These are phyloP conservation scores for Drechslerella coelobrocha DNA, from an alignment of 2,329 filamentous ascomycete species.

Conservation along the genomic window DNA sequence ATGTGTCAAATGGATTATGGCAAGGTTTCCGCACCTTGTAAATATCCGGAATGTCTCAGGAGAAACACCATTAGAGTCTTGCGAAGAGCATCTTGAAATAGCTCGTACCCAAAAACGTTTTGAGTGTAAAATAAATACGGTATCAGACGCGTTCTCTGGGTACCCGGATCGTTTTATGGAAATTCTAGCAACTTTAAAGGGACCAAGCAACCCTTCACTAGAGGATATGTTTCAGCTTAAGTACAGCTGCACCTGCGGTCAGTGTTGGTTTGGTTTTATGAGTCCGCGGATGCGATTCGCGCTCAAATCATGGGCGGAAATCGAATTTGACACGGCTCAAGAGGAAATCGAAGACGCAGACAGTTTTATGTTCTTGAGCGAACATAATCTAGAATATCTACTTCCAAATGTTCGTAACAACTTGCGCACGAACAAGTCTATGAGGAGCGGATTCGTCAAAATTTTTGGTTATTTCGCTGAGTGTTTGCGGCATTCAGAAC, in stretches of 20 bases:
- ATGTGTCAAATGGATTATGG: slow-evolving; percentile 5
- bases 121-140: slow-evolving; percentile 24
- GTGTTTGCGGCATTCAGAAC: slow-evolving; percentile 48
- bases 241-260: slow-evolving; percentile 59
- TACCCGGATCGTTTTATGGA: slow-evolving; percentile 54
- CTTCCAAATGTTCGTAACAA: slow-evolving; percentile 54
- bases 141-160: slow-evolving; percentile 57
- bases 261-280: slow-evolving; percentile 58
- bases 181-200: slow-evolving; percentile 55
- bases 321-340: slow-evolving; percentile 52
- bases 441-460: slow-evolving; percentile 57
- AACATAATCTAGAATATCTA: slow-evolving; percentile 52
- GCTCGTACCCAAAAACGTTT: slow-evolving; percentile 51
- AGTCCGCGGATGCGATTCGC: slow-evolving; percentile 58
- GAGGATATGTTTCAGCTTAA: slow-evolving; percentile 54
- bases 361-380: slow-evolving; percentile 51
- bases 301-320: slow-evolving; percentile 55
- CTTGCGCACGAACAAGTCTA: slow-evolving; percentile 57
- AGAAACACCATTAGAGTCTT: slow-evolving; percentile 56
- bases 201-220: slow-evolving; percentile 34
- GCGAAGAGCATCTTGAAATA: slow-evolving; percentile 56
- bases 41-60: slow-evolving; percentile 53
- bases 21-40: background rate
- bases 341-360: slow-evolving; percentile 51
- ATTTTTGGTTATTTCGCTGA: slow-evolving; percentile 56